These are phyloP conservation scores for Nigrospora oryzae DNA, from an alignment of 2,329 filamentous ascomycete species.

Conservation along the genomic window DNA sequence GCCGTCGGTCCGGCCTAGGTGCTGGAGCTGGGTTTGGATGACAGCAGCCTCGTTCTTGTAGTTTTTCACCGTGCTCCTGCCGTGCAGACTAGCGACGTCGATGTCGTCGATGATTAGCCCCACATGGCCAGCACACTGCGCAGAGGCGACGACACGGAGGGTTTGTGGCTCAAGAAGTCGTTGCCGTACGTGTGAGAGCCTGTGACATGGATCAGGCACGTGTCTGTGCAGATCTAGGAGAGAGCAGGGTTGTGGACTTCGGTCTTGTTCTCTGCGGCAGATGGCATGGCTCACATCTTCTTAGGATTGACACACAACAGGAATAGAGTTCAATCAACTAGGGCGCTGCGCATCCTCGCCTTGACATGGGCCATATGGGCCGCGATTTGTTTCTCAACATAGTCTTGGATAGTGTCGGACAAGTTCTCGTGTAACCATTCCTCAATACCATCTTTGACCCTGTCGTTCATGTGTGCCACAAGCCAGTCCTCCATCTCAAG, in stretches of 20 bases:
- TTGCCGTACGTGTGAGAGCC: constrained; percentile 19
- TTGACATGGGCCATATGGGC: not conserved
- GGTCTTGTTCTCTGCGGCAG: no score
- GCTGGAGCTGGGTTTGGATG: constrained; percentile 22
- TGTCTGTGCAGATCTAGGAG: no score
- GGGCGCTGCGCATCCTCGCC: not conserved
- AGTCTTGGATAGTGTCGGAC: not conserved
- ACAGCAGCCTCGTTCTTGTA: constrained; percentile 29
- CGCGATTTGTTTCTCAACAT: not conserved
- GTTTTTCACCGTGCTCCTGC: constrained; percentile 28
- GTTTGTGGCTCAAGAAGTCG: constrained; percentile 17
- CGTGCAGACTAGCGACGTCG: constrained; percentile 26
- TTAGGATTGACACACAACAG: no score
- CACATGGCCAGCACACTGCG: constrained; percentile 24
- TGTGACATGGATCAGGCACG: no score
- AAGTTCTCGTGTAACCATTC: constrained; percentile 1
- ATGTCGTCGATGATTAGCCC: constrained; percentile 28
- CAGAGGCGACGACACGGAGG: constrained; percentile 20
- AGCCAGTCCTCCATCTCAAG: constrained; percentile 1
- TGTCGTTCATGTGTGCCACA: not conserved
- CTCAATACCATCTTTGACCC: not conserved
- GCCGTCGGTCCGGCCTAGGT: constrained; percentile 23
- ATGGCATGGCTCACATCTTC: no score
- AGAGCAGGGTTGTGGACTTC: no score
- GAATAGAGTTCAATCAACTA: not conserved